phyloP scores from a whole-genome alignment of 805 yeast species.

The Jamesozyma hellenica region DNA sequence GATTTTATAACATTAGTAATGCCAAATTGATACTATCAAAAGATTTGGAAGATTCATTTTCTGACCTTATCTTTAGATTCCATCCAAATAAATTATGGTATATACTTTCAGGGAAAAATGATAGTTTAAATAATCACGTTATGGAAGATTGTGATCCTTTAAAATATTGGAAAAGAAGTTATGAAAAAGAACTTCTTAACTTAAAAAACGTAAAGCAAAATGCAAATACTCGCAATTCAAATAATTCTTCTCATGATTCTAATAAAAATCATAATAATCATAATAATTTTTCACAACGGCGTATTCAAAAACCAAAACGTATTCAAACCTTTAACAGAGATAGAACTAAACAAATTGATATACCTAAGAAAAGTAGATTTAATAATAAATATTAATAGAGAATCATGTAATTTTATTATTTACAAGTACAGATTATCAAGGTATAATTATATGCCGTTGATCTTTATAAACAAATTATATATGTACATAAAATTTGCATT shows the following conservation, averaged over 20 bases:
- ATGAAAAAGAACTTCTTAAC: background rate
- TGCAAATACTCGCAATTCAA: background rate
- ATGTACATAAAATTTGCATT: too few species aligned
- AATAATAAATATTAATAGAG: constrained; percentile 5
- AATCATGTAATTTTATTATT: background rate
- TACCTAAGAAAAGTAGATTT: constrained; percentile 11
- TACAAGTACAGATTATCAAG: constrained; percentile 2
- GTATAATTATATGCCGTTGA: background rate
- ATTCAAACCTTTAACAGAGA: background rate
- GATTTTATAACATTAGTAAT: constrained; percentile 12
- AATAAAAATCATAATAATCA: background rate
- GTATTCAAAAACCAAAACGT: constrained; percentile 2
- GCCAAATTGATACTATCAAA: constrained; percentile 5
- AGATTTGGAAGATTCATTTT: constrained; percentile 1
- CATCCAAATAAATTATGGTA: constrained; percentile 21
- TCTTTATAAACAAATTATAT: background rate
- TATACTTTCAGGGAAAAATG: constrained; percentile 14
- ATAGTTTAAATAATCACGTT: constrained; percentile 9
- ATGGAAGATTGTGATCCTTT: constrained; percentile 6
- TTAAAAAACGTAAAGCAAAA: background rate
- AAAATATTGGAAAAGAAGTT: constrained; percentile 12
- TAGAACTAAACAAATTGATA: background rate
- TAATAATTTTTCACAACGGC: background rate
- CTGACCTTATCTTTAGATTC: constrained; percentile 15
- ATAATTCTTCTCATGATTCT: background rate